Percentiles rank a stretch among this genome's conserved stretches.
phyloP scores from a whole-genome alignment of 176 grass and related monocot species.

The Phoenix dactylifera region DNA sequence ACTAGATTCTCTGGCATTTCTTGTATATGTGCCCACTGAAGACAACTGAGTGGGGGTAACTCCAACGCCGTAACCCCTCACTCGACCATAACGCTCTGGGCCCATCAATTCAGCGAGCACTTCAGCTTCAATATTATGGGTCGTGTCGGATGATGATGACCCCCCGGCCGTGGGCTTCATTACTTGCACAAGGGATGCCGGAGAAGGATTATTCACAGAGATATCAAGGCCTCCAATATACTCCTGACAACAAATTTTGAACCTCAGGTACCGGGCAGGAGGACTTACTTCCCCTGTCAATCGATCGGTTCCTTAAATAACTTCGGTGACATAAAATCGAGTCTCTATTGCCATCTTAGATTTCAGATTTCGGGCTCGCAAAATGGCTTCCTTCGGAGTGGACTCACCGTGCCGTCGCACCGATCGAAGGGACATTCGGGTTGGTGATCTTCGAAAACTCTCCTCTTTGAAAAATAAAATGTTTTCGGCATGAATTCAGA shows the following conservation, averaged over 20 bases:
- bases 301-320: too few species aligned
- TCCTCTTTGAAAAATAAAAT: not conserved
- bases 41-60: too few species aligned
- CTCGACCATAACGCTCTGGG: too few species aligned
- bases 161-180: slow-evolving; percentile 1
- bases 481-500: too few species aligned
- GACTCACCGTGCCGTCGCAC: slow-evolving; percentile 2
- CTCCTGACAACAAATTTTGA: slow-evolving; percentile 14
- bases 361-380: slow-evolving; percentile 18
- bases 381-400: slow-evolving; percentile 20
- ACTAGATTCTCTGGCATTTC: too few species aligned
- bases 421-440: slow-evolving; percentile 18
- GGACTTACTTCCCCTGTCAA: not conserved
- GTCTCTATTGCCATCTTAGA: slow-evolving; percentile 3
- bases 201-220: slow-evolving; percentile 23
- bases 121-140: too few species aligned
- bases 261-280: not conserved
- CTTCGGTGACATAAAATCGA: not conserved
- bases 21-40: too few species aligned
- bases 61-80: too few species aligned
- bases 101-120: too few species aligned
- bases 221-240: slow-evolving; percentile 19
- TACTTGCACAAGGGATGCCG: slow-evolving; percentile 17
- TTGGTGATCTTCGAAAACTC: not conserved
- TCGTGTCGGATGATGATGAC: too few species aligned